Evolutionary conservation across 2,329 filamentous ascomycete genomes (phyloP).

Genomic region (Aspergillus versicolor): DNA sequence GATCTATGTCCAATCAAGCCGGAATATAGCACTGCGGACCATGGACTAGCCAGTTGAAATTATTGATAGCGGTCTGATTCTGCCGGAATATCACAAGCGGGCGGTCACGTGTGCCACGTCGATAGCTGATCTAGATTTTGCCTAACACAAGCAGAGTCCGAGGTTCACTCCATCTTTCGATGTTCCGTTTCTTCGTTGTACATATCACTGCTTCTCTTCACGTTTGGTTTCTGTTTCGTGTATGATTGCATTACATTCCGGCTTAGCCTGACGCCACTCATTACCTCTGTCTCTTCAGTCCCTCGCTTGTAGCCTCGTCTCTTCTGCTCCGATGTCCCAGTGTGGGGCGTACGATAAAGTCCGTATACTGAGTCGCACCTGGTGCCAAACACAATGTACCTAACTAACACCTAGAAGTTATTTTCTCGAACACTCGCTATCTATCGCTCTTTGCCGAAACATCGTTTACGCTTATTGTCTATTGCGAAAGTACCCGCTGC

Average conservation of each 20-base stretch:
- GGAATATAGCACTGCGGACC: background rate
- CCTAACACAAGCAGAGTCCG: background rate
- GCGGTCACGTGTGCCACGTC: constrained; percentile 21
- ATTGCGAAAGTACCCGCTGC: background rate
- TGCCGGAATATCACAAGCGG: constrained; percentile 24
- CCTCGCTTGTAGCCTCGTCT: background rate
- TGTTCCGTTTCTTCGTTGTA: background rate
- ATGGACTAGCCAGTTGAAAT: background rate
- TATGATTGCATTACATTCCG: background rate
- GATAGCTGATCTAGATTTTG: constrained; percentile 4
- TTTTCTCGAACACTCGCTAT: background rate
- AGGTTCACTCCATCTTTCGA: background rate
- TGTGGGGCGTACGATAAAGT: constrained; percentile 20
- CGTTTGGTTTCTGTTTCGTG: background rate
- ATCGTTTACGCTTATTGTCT: background rate
- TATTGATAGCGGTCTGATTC: constrained; percentile 19
- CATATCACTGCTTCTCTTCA: background rate
- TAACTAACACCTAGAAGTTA: constrained; percentile 4
- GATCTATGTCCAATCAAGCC: background rate
- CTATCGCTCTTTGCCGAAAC: background rate
- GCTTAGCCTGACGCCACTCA: background rate
- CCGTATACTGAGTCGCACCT: background rate
- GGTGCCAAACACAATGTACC: background rate
- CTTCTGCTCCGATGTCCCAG: constrained; percentile 14
- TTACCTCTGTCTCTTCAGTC: background rate